Conservation (phyloP, 2,329 filamentous ascomycete species). For the Orbilia ellipsospora region DNA sequence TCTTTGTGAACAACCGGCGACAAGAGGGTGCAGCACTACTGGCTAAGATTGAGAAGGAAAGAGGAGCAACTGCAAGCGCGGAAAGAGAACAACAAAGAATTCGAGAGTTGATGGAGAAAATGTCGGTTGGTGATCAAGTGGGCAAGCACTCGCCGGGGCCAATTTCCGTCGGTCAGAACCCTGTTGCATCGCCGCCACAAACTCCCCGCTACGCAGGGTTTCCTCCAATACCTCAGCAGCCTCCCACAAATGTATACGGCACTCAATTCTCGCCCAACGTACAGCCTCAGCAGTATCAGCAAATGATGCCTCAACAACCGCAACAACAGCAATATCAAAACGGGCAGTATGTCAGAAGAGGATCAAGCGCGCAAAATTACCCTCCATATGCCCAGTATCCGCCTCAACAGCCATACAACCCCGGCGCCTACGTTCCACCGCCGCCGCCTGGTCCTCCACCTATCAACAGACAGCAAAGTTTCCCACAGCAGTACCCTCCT, state of each 20-base stretch:
- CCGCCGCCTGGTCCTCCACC: slow-evolving; percentile 73
- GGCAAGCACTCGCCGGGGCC: slow-evolving; percentile 62
- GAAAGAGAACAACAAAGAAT: slow-evolving; percentile 88
- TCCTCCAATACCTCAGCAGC: slow-evolving; percentile 51
- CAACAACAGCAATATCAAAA: slow-evolving; percentile 58
- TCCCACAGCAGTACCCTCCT: slow-evolving; percentile 65
- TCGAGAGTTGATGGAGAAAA: slow-evolving; percentile 90
- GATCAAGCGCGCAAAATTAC: slow-evolving; percentile 45
- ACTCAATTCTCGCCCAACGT: slow-evolving; percentile 55
- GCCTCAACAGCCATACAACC: slow-evolving; percentile 65
- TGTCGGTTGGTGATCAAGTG: slow-evolving; percentile 80
- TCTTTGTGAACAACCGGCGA: slow-evolving; percentile 92
- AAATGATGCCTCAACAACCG: slow-evolving; percentile 59
- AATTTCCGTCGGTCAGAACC: slow-evolving; percentile 62
- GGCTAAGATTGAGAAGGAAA: slow-evolving; percentile 84
- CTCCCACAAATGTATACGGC: slow-evolving; percentile 52
- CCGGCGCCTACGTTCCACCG: slow-evolving; percentile 72
- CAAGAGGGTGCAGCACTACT: slow-evolving; percentile 91
- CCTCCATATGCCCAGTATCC: slow-evolving; percentile 52
- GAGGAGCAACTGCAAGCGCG: slow-evolving; percentile 72
- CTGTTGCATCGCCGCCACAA: slow-evolving; percentile 67
- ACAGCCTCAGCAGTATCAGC: slow-evolving; percentile 56
- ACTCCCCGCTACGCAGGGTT: slow-evolving; percentile 63
- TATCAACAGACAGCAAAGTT: slow-evolving; percentile 72
- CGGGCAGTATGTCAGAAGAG: slow-evolving; percentile 59